Evolutionary conservation across 306 rosid species (phyloP).

Genomic region (Acacia crassicarpa): DNA sequence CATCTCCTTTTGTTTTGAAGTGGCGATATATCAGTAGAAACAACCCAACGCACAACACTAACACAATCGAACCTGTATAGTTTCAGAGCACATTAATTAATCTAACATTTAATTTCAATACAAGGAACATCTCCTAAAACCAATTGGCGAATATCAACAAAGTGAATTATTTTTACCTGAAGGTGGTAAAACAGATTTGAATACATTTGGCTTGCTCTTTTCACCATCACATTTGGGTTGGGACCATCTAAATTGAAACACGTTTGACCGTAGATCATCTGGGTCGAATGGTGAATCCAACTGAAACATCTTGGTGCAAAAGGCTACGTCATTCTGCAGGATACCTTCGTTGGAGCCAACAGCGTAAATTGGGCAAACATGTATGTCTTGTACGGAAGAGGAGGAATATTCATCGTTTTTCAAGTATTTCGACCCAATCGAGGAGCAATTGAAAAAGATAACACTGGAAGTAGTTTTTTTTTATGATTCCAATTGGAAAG

Average conservation of each 20-base stretch:
- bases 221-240: no score
- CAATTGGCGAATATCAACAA: neutral
- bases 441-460: constrained; percentile 27
- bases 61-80: neutral
- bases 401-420: no score
- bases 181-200: no score
- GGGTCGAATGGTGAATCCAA: no score
- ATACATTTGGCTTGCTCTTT: no score
- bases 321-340: neutral
- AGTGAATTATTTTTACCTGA: no score
- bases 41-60: neutral
- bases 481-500: neutral
- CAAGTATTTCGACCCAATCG: neutral
- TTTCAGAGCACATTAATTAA: neutral
- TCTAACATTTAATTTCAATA: neutral
- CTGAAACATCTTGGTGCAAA: neutral
- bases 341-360: neutral
- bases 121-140: neutral
- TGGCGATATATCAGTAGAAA: neutral
- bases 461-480: neutral
- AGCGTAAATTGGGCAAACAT: constrained; percentile 6
- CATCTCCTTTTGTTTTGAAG: constrained; percentile 24
- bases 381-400: no score
- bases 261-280: no score
- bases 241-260: no score